Base-by-base conservation (phyloP, 306 rosid genomes). In the Citrullus mucosospermus region DNA sequence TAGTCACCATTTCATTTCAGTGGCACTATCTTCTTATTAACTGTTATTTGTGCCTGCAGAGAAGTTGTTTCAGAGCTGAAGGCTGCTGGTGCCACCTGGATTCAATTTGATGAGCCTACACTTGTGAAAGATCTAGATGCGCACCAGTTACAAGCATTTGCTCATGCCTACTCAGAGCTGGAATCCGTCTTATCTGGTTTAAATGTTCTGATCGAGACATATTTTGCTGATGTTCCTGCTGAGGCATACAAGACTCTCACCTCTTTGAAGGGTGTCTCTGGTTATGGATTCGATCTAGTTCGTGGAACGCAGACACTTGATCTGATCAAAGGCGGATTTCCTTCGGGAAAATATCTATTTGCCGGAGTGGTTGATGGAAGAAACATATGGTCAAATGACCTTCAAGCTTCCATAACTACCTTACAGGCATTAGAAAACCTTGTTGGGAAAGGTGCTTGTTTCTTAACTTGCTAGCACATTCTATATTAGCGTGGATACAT, bases 301-400 rank as follows among this genome's bases (percentile, higher is more conserved):
- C 92, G 96, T 65, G 97, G 97, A 82, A 79, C 89, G 41, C 83
- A 92, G 85, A 90, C 93, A 67, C 87, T 88, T 80, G 91, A 87
- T 77, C 84, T 93, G 84, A 91, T 93, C 81, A 89, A 90, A 84
- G 83, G 81, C 43, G 92, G 84, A 81, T 93, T 90, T 80, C 97
- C 97, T 61, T 66, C 89, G 6, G 93, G 96, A 16, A 93, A 90
- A 82, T 80, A 81, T 74, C 89, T 93, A 48, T 93, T 93, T 81
- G 97, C 97, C 75, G 96, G 97, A 62, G 88, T 93, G 80, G 96
- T 93, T 77, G 97, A 93, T 85, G 97, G 96, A 76, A 88, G 97
- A 81, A 93, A 93, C 78, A 90, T 89, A 78, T 93, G 97, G 97
- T 91, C 96, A 56, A 90, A 90, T 51, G 86, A 93, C 82, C 89